These are phyloP conservation scores for Hypsizygus marmoreus DNA, from an alignment of 768 basidiomycete genomes.

Conservation along the genomic window DNA sequence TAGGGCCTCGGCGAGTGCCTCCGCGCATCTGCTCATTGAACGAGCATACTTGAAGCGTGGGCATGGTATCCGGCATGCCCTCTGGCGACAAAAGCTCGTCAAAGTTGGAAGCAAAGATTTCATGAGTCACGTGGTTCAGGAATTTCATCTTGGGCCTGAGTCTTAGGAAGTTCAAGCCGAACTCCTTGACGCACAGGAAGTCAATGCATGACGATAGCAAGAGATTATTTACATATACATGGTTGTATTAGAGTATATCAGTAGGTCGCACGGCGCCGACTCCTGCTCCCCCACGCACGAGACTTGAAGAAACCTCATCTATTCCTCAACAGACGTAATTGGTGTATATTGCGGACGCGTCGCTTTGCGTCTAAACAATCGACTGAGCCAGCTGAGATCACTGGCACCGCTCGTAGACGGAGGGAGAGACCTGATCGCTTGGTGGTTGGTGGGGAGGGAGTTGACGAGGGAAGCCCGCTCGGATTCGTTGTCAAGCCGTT, in stretches of 20 bases:
- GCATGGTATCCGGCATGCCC: conserved; percentile 11
- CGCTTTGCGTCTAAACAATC: conserved; percentile 43
- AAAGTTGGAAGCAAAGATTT: conserved; percentile 21
- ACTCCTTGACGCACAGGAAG: too few relatives aligned
- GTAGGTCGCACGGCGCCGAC: too few relatives aligned
- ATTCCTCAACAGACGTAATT: conserved; percentile 19
- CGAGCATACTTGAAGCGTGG: conserved; percentile 11
- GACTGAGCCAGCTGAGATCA: conserved; percentile 49
- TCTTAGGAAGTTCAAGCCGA: too few relatives aligned
- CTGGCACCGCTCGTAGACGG: conserved; percentile 20
- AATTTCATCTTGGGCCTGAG: too few relatives aligned
- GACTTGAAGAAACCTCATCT: conserved; percentile 5
- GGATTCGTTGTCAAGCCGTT: conserved; percentile 66
- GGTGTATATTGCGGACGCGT: conserved; percentile 30
- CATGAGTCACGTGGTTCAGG: conserved; percentile 20
- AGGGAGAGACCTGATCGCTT: conserved; percentile 30
- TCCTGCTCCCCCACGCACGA: too few relatives aligned
- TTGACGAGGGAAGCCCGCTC: conserved; percentile 55
- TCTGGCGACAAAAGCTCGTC: conserved; percentile 14
- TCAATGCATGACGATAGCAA: too few relatives aligned
- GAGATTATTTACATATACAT: too few relatives aligned
- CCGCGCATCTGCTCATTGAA: conserved; percentile 25
- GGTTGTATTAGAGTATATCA: too few relatives aligned
- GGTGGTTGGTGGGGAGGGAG: conserved; percentile 36
- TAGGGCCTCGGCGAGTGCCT: conserved; percentile 17